Percentiles rank a stretch among this genome's conserved stretches.
Evolutionary conservation across 164 flowering plant species (phyloP).

Genomic region (Vitis amurensis): DNA sequence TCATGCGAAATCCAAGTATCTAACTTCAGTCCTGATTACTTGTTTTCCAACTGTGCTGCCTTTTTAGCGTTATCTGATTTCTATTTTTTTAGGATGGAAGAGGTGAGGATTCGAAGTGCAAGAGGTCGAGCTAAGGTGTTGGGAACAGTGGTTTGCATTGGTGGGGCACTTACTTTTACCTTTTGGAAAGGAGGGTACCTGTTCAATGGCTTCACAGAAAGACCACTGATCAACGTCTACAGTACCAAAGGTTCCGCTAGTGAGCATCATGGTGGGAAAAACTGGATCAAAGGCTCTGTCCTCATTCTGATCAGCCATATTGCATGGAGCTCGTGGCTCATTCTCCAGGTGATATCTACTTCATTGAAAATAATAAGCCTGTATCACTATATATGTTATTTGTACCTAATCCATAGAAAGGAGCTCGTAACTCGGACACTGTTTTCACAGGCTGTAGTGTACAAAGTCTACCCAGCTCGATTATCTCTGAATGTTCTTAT

Average conservation of each 20-base stretch:
- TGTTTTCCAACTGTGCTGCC: not conserved
- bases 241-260: not conserved
- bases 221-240: constrained; percentile 25
- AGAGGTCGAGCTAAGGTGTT: constrained; percentile 40
- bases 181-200: constrained; percentile 41
- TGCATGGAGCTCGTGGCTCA: constrained; percentile 38
- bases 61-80: not conserved
- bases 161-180: constrained; percentile 46
- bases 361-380: not conserved
- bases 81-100: constrained; percentile 39
- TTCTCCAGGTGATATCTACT: constrained; percentile 32
- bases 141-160: constrained; percentile 37
- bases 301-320: constrained; percentile 26
- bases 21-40: no score
- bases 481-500: constrained; percentile 36
- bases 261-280: constrained; percentile 18
- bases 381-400: no score
- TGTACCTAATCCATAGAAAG: no score
- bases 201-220: constrained; percentile 23
- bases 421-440: no score
- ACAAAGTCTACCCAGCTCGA: constrained; percentile 40
- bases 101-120: constrained; percentile 18
- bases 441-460: constrained; percentile 24
- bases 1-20: not conserved
- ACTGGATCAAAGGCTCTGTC: constrained; percentile 47